Base-by-base conservation (phyloP, 257 asterid genomes). In the Galeopsis tetrahit region DNA sequence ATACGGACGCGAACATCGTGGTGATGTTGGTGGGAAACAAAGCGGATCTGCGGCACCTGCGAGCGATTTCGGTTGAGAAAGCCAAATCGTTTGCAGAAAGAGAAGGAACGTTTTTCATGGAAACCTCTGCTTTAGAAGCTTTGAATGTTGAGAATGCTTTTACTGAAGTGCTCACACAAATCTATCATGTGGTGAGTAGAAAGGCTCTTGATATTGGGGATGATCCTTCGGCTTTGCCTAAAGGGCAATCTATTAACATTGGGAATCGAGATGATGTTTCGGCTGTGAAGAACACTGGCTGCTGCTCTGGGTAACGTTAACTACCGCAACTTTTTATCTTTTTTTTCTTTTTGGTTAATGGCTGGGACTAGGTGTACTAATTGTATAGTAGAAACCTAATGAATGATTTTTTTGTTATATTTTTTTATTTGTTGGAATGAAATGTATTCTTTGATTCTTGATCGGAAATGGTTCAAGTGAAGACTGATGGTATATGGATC, bases 21-120 rank as follows among this genome's bases (percentile, higher is more conserved):
- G 83, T 89, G 43, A 87, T 91, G 97, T 89, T 91, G 1, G 96
- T 91, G 0, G 97, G 96, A 11, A 91, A 91, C 79, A 91, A 91
- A 77, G 95, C 96, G 0, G 97, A 89, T 59, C 94, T 91, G 0
- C 96, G 96, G 7, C 96, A 91, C 80, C 84, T 87, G n/a, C 71
- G 94, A 6, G 94, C 96, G 3, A 91, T 88, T n/a, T 80, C 85
- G 0, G 61, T 73, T 0, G 91, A 80, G 4, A 88, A 91, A 59
- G 85, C 96, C 10, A 84, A 76, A 17, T 78, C 86, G 1, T 91
- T 89, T 49, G 96, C 96, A 0, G 91, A 84, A 55, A 84, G 79
- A 48, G 96, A 91, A 78, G 76, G 68, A 43, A 89, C 88, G 0
- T 89, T 82, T 10, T 89, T 91, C 93, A 89, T 91, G 92, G 97